Evolutionary conservation across 176 grass and related monocot genomes (phyloP), one percentile per base, ranked within the genome.

Genomic region (Neostapfia colusana): DNA sequence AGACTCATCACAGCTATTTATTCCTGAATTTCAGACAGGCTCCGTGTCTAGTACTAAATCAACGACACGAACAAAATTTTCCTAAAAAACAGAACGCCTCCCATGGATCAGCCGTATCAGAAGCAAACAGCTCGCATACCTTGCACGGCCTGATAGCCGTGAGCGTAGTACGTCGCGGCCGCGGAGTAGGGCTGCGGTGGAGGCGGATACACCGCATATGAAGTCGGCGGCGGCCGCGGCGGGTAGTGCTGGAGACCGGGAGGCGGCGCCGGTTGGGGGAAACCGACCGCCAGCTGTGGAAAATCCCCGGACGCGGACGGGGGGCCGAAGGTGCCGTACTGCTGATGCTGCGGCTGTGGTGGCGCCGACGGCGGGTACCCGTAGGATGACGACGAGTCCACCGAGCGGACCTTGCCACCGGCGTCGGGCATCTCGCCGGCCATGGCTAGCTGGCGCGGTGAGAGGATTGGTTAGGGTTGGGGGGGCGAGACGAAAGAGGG

Each of bases 271-370:
- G 89, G 85, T 64, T 92, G 87, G n/a, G 94, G 95, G 43, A 90
- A 84, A 2, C 95, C 95, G 63, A 97, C 86, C 49, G 85, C 91
- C 38, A 86, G 91, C 65, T 84, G 91, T 75, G 56, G 84, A 74
- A 74, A 83, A 57, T 78, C 70, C 18, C 61, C 53, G n/a, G 76
- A 17, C 31, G 62, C 67, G 63, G 84, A 74, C 43, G 80, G 64
- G 63, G 75, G 12, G 0, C 59, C 79, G 78, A 97, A 97, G 41
- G 95, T 93, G 36, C 95, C 95, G 79, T 97, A 97, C 73, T 87
- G 90, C 10, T 81, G 63, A 18, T 77, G 73, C 11, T 65, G 70
- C 39, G 53, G 62, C 21, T 24, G 81, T 28, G 74, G 74, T 11
- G 89, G 70, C 8, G 85, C 73, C n/a, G 85, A 77, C 16, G 79